Evolutionary conservation across 805 yeast genomes (phyloP), one percentile per base, ranked within the genome.

Genomic region (Monosporozyma aerobia): DNA sequence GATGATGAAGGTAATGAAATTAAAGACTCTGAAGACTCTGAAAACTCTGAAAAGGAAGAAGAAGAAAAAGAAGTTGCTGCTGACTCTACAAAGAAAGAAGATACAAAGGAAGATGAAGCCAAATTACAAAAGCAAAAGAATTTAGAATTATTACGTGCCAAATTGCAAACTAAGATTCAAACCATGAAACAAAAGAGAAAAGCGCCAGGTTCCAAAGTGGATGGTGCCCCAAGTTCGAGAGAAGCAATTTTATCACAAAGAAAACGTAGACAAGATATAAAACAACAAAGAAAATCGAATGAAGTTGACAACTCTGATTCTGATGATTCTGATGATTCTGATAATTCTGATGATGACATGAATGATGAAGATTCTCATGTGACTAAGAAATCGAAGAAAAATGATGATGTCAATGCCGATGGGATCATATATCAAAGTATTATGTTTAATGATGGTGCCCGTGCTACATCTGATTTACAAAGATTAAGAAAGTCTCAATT

Each of bases 151-250:
- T 76, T 94, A 54, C 81, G 90, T 63, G 85, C 83, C n/a, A 85
- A 85, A 66, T 77, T 94, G 45, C 83, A 92, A 30, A 78, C 77
- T 16, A 87, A 82, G 67, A 90, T 94, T 57, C 78, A 73, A 53
- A 71, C 70, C 8, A 63, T 94, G 71, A 81, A 83, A 59, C 90
- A 83, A 52, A 85, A 80, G 69, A 82, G 99, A 66, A 90, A 85
- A 62, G 99, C 98, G 1, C 94, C 95, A 0, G 98, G 98, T 1
- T 73, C 90, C 1, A 83, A 81, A 47, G 81, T 76, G 4, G 74
- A 77, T 4, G 96, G 97, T 25, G 94, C 96, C 0, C 90, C 90
- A 14, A 77, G 82, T 54, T 87, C 92, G 10, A 77, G 97, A 69
- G 95, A 89, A 59, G 90, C 85, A 44, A 82, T 87, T 49, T 70